Conservation (phyloP, 306 rosid genomes). For the Cicer judaicum region DNA sequence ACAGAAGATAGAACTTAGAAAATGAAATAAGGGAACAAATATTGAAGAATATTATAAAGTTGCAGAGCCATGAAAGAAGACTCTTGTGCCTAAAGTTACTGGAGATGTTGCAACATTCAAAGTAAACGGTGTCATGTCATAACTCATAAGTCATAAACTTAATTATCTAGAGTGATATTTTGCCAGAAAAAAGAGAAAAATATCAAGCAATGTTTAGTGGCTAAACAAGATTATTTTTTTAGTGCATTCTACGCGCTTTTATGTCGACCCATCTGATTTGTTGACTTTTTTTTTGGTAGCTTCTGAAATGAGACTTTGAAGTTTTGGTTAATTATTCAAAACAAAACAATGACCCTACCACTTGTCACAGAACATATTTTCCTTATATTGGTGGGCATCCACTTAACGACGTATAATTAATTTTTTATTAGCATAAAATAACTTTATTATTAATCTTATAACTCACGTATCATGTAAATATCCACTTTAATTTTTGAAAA, state of each 20-base stretch:
- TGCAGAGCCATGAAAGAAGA: slow-evolving; percentile 43
- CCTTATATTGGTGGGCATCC: neutral
- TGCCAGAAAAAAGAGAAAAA: slow-evolving; percentile 26
- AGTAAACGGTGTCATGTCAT: slow-evolving; percentile 37
- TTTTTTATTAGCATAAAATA: too few species aligned
- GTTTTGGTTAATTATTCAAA: slow-evolving; percentile 38
- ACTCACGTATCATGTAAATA: too few species aligned
- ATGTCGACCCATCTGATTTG: slow-evolving; percentile 6
- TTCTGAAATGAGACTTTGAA: slow-evolving; percentile 26
- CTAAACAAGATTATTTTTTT: slow-evolving; percentile 16
- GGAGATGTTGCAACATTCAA: slow-evolving; percentile 24
- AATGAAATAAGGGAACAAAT: slow-evolving; percentile 22
- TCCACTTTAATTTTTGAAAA: too few species aligned
- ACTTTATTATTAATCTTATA: too few species aligned
- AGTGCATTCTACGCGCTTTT: slow-evolving; percentile 38
- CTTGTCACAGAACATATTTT: neutral
- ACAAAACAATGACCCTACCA: slow-evolving; percentile 32
- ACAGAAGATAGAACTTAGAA: slow-evolving; percentile 28
- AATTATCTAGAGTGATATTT: slow-evolving; percentile 4
- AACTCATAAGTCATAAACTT: slow-evolving; percentile 12
- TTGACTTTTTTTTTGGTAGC: slow-evolving; percentile 41
- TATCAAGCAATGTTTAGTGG: neutral
- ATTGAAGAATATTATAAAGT: neutral
- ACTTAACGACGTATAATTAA: neutral
- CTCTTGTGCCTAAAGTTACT: too few species aligned